Conservation (phyloP, 2,329 filamentous ascomycete genomes). For the Onygenales sp. region DNA sequence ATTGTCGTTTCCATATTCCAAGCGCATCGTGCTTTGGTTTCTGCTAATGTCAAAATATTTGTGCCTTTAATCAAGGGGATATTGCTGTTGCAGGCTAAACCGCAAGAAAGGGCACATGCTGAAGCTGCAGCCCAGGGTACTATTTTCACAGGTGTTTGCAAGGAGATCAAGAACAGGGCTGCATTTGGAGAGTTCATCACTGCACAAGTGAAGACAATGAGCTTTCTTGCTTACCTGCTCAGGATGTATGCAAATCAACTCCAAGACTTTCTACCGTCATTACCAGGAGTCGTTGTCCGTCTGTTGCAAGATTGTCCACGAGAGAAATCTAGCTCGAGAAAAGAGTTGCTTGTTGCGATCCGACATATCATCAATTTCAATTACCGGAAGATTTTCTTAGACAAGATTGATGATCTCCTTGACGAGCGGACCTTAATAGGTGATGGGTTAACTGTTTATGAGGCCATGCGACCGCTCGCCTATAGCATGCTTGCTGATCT, state of each 20-base stretch:
- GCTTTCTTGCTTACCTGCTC: constrained; percentile 87
- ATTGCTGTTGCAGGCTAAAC: constrained; percentile 77
- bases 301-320: constrained; percentile 87
- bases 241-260: constrained; percentile 80
- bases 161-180: constrained; percentile 82
- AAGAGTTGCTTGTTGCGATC: constrained; percentile 92
- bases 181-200: constrained; percentile 98
- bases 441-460: constrained; percentile 91
- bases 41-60: constrained; percentile 80
- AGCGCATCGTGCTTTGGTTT: constrained; percentile 70
- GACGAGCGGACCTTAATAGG: constrained; percentile 92
- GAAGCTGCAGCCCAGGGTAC: constrained; percentile 71
- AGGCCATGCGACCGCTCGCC: constrained; percentile 87
- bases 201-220: constrained; percentile 98
- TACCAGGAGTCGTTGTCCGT: constrained; percentile 84
- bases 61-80: constrained; percentile 90
- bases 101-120: constrained; percentile 82
- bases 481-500: constrained; percentile 98
- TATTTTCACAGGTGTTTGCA: constrained; percentile 87
- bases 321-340: constrained; percentile 86
- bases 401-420: constrained; percentile 87
- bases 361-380: constrained; percentile 99
- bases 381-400: constrained; percentile 86
- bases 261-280: constrained; percentile 71
- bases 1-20: constrained; percentile 98